A percentile compares a stretch with the other conserved stretches of the same genome.
These are phyloP conservation scores for Lagerstroemia speciosa DNA, from an alignment of 345 rosid genomes.

Conservation along the genomic window DNA sequence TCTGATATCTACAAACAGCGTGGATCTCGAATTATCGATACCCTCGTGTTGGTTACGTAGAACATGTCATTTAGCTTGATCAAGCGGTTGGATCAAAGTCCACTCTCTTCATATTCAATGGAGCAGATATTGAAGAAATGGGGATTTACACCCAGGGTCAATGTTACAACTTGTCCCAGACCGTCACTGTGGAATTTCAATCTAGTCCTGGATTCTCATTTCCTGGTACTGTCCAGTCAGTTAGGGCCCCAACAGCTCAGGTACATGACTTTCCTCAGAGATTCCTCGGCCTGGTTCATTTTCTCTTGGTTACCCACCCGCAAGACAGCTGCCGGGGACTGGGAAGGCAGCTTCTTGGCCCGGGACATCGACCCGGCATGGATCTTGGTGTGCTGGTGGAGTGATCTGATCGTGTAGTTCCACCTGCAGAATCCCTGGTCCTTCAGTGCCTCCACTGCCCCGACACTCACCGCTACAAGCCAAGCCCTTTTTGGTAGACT, in stretches of 20 bases:
- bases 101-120: background rate
- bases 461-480: conserved; percentile 39
- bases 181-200: too few species aligned
- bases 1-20: too few species aligned
- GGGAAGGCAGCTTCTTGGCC: conserved; percentile 33
- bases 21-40: background rate
- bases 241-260: conserved; percentile 21
- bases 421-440: conserved; percentile 56
- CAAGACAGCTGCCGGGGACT: conserved; percentile 19
- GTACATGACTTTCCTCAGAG: conserved; percentile 22
- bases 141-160: background rate
- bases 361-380: conserved; percentile 29
- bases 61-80: background rate
- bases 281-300: conserved; percentile 17
- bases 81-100: background rate
- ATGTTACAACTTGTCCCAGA: background rate
- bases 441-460: conserved; percentile 52
- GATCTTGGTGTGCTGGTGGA: conserved; percentile 37
- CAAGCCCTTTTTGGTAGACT: conserved; percentile 39
- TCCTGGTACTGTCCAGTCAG: background rate
- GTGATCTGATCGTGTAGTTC: conserved; percentile 33
- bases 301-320: conserved; percentile 3
- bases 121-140: background rate
- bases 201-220: background rate
- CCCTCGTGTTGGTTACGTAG: background rate